phyloP scores from a whole-genome alignment of 805 yeast genomes.

The Millerozyma miso region DNA sequence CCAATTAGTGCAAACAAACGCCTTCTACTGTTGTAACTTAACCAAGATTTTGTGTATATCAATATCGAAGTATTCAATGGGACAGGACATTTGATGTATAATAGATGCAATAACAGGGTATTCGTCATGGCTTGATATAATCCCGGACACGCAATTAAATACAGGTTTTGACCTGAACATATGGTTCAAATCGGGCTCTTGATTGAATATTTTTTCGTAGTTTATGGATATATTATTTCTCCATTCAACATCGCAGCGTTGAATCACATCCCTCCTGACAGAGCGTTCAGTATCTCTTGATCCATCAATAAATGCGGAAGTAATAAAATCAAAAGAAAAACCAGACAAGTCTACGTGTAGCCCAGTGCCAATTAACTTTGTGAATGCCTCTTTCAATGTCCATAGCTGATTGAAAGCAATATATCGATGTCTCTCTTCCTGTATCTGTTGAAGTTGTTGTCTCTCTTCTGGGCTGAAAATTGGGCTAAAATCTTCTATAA shows the following conservation, averaged over 20 bases:
- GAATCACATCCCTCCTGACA: neutral
- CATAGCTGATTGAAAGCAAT: constrained; percentile 54
- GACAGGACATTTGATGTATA: constrained; percentile 7
- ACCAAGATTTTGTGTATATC: constrained; percentile 4
- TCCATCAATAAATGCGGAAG: neutral
- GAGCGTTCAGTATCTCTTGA: neutral
- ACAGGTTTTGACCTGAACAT: neutral
- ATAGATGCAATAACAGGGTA: constrained; percentile 16
- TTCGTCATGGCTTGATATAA: constrained; percentile 1
- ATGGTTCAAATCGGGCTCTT: constrained; percentile 3
- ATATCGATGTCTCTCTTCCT: constrained; percentile 15
- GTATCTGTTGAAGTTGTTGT: constrained; percentile 17
- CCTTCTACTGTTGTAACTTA: neutral
- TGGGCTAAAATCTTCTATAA: constrained; percentile 35
- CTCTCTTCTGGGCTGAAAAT: constrained; percentile 39
- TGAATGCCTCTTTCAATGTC: constrained; percentile 78
- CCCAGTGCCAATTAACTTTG: constrained; percentile 66
- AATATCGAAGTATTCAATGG: constrained; percentile 4
- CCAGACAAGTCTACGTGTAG: constrained; percentile 19
- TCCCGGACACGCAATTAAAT: constrained; percentile 9
- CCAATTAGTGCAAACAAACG: neutral
- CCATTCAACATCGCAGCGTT: constrained; percentile 8
- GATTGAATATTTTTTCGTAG: constrained; percentile 2
- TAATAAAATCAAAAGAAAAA: constrained; percentile 11
- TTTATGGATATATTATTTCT: constrained; percentile 5